Base-by-base conservation (phyloP, 495 filamentous ascomycete genomes). In the Hypoxylon fuscum region DNA sequence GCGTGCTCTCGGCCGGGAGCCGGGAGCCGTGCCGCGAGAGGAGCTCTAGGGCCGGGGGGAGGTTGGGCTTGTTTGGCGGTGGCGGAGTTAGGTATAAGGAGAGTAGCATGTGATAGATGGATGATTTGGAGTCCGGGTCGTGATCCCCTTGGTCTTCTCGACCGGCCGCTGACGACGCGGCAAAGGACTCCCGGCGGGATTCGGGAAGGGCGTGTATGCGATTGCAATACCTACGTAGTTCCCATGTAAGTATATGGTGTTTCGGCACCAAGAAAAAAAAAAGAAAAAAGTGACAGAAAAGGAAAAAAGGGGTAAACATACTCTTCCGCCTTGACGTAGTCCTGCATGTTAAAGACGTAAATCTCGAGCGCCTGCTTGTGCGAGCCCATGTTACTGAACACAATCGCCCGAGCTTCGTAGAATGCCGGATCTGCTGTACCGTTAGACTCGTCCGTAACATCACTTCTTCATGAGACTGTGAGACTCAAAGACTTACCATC, bases 351-450 rank as follows among this genome's bases (percentile, higher is more conserved):
- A 77, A 97, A 99, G 10, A 98, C 93, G 70, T 97, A 99, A 20
- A 98, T 96, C 72, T 93, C 89, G 17, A 99, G 75, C 0, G 96
- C 94, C 72, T 97, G 92, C 70, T 91, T 90, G 75, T 99, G 93
- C 55, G 93, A 90, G 7, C 90, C 92, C 91, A 99, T 96, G 64
- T 96, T 96, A 73, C 91, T 92, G 25, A 98, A 87, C 7, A 98
- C 88, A 27, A 97, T 88, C 17, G 96, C 96, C 48, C 93, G 88
- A 3, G 92, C 88, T 73, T 98, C 95, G 76, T 89, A 96, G 71
- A 95, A 96, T 11, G 86, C 80, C 0, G 93, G 84, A 72, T 96
- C 92, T 94, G 47, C 18, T 10, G 51, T 52, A 20, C 8, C 27
- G 21, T 64, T 54, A 59, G 59, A 9, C 32, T 22, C 21, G 23